Conservation (phyloP, 352 stramenopile genomes). For the Globisporangium camurandrum region DNA sequence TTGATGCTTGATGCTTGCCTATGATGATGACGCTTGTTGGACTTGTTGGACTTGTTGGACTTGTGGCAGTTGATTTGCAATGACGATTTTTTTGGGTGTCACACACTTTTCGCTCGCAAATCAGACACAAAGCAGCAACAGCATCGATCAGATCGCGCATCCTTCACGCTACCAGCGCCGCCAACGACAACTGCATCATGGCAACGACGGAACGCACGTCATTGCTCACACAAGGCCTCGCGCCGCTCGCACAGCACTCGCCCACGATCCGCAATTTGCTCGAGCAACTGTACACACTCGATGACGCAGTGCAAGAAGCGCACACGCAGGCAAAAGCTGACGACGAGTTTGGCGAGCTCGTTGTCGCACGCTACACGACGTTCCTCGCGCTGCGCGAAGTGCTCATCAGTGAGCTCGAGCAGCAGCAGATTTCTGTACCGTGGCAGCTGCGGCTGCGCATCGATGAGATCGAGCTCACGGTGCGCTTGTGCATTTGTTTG, state of each 20-base stretch:
- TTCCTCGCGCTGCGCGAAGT: constrained; percentile 46
- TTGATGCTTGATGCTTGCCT: too few relatives aligned
- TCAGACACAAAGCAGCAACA: neutral
- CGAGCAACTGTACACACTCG: constrained; percentile 32
- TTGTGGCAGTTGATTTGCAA: constrained; percentile 4
- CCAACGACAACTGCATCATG: too few relatives aligned
- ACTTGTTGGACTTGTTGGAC: constrained; percentile 4
- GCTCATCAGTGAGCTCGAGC: constrained; percentile 40
- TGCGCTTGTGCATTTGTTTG: constrained; percentile 13
- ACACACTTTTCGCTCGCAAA: neutral
- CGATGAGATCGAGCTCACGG: constrained; percentile 76
- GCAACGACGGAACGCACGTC: constrained; percentile 17
- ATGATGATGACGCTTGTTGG: neutral
- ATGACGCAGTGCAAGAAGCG: constrained; percentile 46
- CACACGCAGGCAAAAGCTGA: constrained; percentile 50
- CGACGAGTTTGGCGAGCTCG: constrained; percentile 53
- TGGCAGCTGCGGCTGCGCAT: constrained; percentile 73
- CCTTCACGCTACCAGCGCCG: too few relatives aligned
- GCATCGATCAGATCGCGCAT: too few relatives aligned
- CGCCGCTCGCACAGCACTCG: constrained; percentile 24
- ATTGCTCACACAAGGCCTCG: constrained; percentile 41
- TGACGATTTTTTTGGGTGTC: neutral
- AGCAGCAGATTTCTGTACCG: constrained; percentile 31
- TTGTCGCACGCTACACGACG: constrained; percentile 44
- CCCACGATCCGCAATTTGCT: constrained; percentile 21